phyloP scores from a whole-genome alignment of 805 yeast genomes.

The Schwanniomyces vanrijiae region DNA sequence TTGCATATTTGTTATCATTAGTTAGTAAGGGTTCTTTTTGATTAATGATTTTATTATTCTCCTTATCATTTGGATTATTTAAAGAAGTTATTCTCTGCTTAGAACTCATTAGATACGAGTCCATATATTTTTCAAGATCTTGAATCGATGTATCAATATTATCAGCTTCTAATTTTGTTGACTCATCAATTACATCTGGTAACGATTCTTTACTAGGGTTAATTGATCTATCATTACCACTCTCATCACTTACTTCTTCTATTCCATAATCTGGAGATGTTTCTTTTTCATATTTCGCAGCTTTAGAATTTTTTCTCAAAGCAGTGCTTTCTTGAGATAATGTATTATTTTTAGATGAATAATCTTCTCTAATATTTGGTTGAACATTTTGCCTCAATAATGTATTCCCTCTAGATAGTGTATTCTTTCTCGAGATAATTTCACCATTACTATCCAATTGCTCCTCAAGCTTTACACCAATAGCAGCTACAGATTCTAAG shows the following conservation, averaged over 20 bases:
- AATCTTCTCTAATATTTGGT: too few relatives aligned
- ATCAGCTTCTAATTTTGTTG: conserved; percentile 12
- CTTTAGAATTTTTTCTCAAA: not conserved
- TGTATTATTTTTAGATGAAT: not conserved
- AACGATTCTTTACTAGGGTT: not conserved
- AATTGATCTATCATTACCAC: conserved; percentile 18
- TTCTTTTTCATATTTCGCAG: not conserved
- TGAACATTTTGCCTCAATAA: not conserved
- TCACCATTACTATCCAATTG: conserved; percentile 9
- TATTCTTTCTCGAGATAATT: not conserved
- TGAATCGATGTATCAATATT: conserved; percentile 33
- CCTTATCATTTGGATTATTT: too few relatives aligned
- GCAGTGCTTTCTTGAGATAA: not conserved
- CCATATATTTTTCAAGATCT: conserved; percentile 41
- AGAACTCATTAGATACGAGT: conserved; percentile 25
- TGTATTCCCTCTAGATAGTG: not conserved
- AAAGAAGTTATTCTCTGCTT: not conserved
- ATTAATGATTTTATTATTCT: not conserved
- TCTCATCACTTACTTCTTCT: conserved; percentile 34
- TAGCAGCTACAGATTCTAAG: conserved; percentile 27
- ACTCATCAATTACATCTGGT: conserved; percentile 13
- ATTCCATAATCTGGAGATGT: conserved; percentile 33
- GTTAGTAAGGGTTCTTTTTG: not conserved
- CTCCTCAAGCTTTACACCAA: conserved; percentile 23
- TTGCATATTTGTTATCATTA: not conserved